Evolutionary conservation across 208 protist genomes (phyloP).

Genomic region (Balamuthia mandrillaris): DNA sequence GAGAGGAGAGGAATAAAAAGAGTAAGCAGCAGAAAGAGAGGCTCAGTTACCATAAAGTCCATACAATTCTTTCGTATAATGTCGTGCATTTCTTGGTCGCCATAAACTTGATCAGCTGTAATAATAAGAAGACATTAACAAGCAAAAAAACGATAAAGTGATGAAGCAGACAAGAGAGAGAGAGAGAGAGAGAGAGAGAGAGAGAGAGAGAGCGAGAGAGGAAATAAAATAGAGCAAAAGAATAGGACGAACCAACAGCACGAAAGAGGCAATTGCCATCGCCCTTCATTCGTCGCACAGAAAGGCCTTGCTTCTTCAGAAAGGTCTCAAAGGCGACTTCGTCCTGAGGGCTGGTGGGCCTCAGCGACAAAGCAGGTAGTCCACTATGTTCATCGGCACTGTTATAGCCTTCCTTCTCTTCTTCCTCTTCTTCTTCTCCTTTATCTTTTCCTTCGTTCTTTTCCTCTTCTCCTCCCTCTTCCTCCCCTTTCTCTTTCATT

Average conservation of each 20-base stretch:
- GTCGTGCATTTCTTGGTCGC: slow-evolving; percentile 62
- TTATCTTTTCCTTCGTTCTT: too few relatives aligned
- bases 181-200: background rate
- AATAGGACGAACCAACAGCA: slow-evolving; percentile 46
- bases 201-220: background rate
- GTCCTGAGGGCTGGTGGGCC: background rate
- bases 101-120: slow-evolving; percentile 62
- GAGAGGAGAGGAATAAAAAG: background rate
- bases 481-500: too few relatives aligned
- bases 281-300: background rate
- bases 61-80: slow-evolving; percentile 51
- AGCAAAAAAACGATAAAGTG: background rate
- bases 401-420: too few relatives aligned
- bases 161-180: background rate
- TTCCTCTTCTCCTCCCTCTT: too few relatives aligned
- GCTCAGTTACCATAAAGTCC: slow-evolving; percentile 49
- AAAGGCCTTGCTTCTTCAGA: background rate
- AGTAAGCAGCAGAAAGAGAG: background rate
- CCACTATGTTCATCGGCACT: too few relatives aligned
- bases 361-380: too few relatives aligned
- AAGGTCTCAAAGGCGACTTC: background rate
- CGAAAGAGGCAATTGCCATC: slow-evolving; percentile 69
- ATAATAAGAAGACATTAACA: background rate
- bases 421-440: too few relatives aligned
- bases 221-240: too few relatives aligned